Percentiles rank a stretch among this genome's conserved stretches.
Evolutionary conservation across 2,329 filamentous ascomycete species (phyloP).

Genomic region (Fusarium circinatum): DNA sequence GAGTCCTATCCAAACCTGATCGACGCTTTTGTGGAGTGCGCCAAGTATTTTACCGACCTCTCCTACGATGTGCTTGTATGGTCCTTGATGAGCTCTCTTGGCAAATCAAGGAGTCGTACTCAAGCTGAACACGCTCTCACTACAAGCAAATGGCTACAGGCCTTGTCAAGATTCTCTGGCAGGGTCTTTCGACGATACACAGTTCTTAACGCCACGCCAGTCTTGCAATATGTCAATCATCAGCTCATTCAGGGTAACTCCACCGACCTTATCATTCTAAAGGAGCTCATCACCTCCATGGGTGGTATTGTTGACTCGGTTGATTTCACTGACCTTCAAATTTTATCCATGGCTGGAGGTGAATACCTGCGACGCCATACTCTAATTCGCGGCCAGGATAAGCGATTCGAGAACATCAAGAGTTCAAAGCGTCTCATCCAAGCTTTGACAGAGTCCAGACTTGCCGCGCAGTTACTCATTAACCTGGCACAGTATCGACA

Average conservation of each 20-base stretch:
- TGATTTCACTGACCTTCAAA: conserved; percentile 88
- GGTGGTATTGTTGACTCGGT: conserved; percentile 88
- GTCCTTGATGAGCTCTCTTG: conserved; percentile 83
- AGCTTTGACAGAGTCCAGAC: conserved; percentile 78
- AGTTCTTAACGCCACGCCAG: conserved; percentile 82
- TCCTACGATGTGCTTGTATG: conserved; percentile 95
- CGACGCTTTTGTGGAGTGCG: conserved; percentile 93
- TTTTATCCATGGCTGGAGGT: conserved; percentile 89
- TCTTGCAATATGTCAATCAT: conserved; percentile 89
- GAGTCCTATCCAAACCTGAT: conserved; percentile 96
- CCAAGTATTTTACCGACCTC: conserved; percentile 90
- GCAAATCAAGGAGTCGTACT: conserved; percentile 70
- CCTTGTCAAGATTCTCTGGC: conserved; percentile 89
- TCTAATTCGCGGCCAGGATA: conserved; percentile 82
- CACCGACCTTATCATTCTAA: conserved; percentile 89
- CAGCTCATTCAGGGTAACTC: conserved; percentile 86
- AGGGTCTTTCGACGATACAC: conserved; percentile 89
- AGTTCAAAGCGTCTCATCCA: conserved; percentile 84
- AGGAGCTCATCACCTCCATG: conserved; percentile 92
- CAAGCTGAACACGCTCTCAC: conserved; percentile 73
- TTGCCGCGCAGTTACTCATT: conserved; percentile 86
- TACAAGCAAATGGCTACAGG: conserved; percentile 91
- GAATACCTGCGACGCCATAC: conserved; percentile 82
- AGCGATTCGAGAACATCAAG: conserved; percentile 77
- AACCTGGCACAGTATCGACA: conserved; percentile 91